Evolutionary conservation across 345 rosid genomes (phyloP).

Genomic region (Populus davidiana): DNA sequence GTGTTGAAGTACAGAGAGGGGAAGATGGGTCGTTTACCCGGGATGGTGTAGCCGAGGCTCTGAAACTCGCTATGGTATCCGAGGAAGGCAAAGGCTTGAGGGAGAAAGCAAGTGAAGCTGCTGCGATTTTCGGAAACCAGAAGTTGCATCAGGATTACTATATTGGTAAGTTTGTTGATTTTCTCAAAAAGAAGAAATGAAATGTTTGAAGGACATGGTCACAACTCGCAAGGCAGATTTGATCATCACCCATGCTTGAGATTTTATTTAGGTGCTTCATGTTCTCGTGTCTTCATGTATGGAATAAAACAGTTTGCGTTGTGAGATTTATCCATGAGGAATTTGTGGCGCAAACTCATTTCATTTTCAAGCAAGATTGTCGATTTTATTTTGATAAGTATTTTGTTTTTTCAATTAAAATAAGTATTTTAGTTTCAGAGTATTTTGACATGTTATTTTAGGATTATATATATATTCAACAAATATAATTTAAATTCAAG

Average conservation of each 20-base stretch:
- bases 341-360: too few relatives aligned
- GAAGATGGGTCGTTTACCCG: conserved; percentile 27
- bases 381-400: too few relatives aligned
- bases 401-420: too few relatives aligned
- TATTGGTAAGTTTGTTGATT: conserved; percentile 16
- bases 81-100: conserved; percentile 11
- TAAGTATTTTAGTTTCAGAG: too few relatives aligned
- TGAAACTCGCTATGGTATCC: conserved; percentile 20
- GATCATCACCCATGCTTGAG: neutral
- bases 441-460: too few relatives aligned
- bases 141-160: conserved; percentile 21
- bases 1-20: conserved; percentile 16
- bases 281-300: neutral
- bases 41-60: conserved; percentile 15
- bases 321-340: too few relatives aligned
- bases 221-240: neutral
- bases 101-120: conserved; percentile 16
- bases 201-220: neutral
- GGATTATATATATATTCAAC: too few relatives aligned
- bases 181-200: neutral
- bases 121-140: neutral
- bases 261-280: neutral
- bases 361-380: too few relatives aligned
- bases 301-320: neutral
- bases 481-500: too few relatives aligned